A percentile compares a stretch with the other conserved stretches of the same genome.
Conservation (phyloP, 1,139 yeast genomes). For the Taiozyma sp. region DNA sequence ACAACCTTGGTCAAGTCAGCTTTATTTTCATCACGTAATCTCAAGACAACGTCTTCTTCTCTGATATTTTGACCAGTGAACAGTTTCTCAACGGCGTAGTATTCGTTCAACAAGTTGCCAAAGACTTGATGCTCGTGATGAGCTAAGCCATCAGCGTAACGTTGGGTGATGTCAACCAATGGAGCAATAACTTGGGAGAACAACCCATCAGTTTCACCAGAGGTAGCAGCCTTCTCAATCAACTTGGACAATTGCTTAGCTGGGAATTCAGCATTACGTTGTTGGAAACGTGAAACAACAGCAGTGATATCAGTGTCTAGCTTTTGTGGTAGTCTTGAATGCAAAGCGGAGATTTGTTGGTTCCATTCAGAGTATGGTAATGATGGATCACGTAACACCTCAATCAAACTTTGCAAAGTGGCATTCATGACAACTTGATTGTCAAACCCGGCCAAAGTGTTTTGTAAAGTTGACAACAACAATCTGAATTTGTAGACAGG, state of each 20-base stretch:
- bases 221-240: constrained; percentile 35
- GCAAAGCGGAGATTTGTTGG: constrained; percentile 81
- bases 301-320: constrained; percentile 65
- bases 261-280: constrained; percentile 85
- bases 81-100: constrained; percentile 70
- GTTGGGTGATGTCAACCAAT: constrained; percentile 60
- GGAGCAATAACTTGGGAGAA: constrained; percentile 67
- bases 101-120: constrained; percentile 63
- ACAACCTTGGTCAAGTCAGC: constrained; percentile 73
- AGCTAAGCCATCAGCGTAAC: constrained; percentile 70
- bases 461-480: constrained; percentile 55
- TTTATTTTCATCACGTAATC: constrained; percentile 83
- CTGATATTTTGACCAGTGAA: constrained; percentile 73
- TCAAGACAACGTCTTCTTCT: constrained; percentile 83
- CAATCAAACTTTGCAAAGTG: constrained; percentile 68
- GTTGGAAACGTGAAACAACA: constrained; percentile 62
- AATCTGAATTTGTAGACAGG: constrained; percentile 71
- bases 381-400: constrained; percentile 69
- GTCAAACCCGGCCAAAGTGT: constrained; percentile 87
- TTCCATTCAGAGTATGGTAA: constrained; percentile 94
- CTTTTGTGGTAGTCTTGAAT: constrained; percentile 79
- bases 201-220: constrained; percentile 43
- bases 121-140: constrained; percentile 82
- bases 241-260: constrained; percentile 73
- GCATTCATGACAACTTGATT: constrained; percentile 91